These are phyloP conservation scores for Urtica urens DNA, from an alignment of 306 rosid genomes.

Conservation along the genomic window DNA sequence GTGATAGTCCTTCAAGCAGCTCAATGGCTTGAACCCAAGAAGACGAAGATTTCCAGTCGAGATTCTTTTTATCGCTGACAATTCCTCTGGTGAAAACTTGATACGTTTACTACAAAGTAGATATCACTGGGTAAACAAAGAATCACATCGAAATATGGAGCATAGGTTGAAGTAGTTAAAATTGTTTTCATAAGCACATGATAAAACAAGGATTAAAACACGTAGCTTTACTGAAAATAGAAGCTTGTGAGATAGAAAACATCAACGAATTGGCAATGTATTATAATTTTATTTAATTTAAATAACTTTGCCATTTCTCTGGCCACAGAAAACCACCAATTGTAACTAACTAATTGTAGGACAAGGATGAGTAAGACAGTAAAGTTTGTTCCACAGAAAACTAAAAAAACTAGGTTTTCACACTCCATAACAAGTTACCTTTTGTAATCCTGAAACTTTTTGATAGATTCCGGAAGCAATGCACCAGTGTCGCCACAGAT, in stretches of 20 bases:
- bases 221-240: too few species aligned
- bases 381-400: too few species aligned
- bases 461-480: constrained; percentile 43
- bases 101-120: constrained; percentile 51
- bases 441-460: constrained; percentile 51
- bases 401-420: too few species aligned
- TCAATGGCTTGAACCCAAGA: constrained; percentile 86
- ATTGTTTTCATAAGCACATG: too few species aligned
- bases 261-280: too few species aligned
- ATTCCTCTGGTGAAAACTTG: constrained; percentile 57
- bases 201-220: too few species aligned
- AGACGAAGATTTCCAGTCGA: constrained; percentile 60
- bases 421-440: constrained; percentile 30
- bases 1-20: constrained; percentile 82
- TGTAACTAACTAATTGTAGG: too few species aligned
- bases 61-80: constrained; percentile 62
- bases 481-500: constrained; percentile 91
- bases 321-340: too few species aligned
- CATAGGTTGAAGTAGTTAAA: background rate
- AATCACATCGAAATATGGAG: constrained; percentile 10
- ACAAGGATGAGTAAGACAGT: too few species aligned
- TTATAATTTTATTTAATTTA: too few species aligned
- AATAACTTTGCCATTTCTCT: too few species aligned
- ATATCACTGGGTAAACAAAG: constrained; percentile 2
- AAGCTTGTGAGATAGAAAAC: too few species aligned